phyloP scores from a whole-genome alignment of 176 grass and related monocot genomes.

The Lolium multiflorum region DNA sequence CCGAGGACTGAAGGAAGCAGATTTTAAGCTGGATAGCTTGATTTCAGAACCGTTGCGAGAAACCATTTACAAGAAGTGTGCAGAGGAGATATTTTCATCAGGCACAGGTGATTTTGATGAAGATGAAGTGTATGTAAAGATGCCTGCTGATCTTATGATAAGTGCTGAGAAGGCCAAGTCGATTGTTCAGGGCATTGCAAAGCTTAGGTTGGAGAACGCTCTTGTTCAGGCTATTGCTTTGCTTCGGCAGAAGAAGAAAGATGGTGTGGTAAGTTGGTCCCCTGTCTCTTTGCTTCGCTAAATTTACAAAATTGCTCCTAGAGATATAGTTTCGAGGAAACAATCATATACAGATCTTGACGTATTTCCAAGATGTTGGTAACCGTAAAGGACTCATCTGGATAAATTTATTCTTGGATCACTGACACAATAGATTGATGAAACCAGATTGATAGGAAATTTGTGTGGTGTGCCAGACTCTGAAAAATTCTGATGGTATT shows the following conservation, averaged over 20 bases:
- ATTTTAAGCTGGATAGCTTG: slow-evolving; percentile 75
- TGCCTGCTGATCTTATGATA: slow-evolving; percentile 86
- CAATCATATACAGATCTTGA: neutral
- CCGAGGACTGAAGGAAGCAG: slow-evolving; percentile 77
- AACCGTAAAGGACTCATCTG: neutral
- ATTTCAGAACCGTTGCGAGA: slow-evolving; percentile 77
- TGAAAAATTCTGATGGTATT: neutral
- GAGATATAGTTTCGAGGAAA: neutral
- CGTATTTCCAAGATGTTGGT: neutral
- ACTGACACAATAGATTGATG: neutral
- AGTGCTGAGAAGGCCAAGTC: slow-evolving; percentile 78
- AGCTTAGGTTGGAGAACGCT: slow-evolving; percentile 73
- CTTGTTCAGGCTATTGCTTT: slow-evolving; percentile 85
- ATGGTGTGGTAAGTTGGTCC: slow-evolving; percentile 68
- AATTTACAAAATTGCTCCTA: slow-evolving; percentile 9
- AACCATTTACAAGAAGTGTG: slow-evolving; percentile 79
- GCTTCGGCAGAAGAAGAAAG: slow-evolving; percentile 82
- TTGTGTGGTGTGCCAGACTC: neutral
- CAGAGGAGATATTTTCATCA: slow-evolving; percentile 85
- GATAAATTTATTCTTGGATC: neutral
- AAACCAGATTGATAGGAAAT: neutral
- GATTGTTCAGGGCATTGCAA: slow-evolving; percentile 72
- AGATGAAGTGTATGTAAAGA: slow-evolving; percentile 73
- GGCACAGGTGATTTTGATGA: slow-evolving; percentile 92
- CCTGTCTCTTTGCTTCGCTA: neutral